A percentile compares a stretch with the other conserved stretches of the same genome.
These are phyloP conservation scores for Colletotrichum gigasporum DNA, from an alignment of 2,329 filamentous ascomycete species.

Conservation along the genomic window DNA sequence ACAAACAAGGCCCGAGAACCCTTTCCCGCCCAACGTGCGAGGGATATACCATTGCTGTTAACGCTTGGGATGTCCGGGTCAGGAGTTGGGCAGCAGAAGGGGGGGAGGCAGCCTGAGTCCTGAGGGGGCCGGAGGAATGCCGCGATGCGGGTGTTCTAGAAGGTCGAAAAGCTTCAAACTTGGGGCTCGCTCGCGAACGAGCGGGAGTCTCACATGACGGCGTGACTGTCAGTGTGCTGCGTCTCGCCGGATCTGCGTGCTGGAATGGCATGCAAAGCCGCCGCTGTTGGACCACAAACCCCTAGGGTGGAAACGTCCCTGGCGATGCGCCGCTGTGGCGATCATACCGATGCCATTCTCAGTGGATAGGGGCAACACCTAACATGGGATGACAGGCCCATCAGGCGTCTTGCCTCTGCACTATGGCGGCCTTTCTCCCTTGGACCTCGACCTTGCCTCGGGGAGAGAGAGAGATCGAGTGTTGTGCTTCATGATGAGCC, in stretches of 20 bases:
- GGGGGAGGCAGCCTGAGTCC: conserved; percentile 5
- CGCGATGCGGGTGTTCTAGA: conserved; percentile 8
- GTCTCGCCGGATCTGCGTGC: neutral
- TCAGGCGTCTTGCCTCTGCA: neutral
- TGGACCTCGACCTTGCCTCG: neutral
- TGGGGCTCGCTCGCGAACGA: no score
- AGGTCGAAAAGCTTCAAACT: neutral
- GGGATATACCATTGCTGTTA: conserved; percentile 16
- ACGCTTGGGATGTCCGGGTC: neutral
- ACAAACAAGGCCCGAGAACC: neutral
- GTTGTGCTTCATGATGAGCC: neutral
- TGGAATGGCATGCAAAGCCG: no score
- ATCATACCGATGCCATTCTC: conserved; percentile 21
- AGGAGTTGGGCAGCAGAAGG: neutral
- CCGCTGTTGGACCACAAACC: no score
- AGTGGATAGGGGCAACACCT: neutral
- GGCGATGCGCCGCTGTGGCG: conserved; percentile 15
- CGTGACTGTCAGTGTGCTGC: no score
- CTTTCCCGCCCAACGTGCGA: no score
- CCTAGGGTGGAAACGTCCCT: neutral
- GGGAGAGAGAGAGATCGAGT: neutral
- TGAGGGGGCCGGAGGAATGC: neutral
- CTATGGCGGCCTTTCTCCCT: neutral
- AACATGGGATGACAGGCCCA: conserved; percentile 14
- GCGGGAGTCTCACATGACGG: no score